phyloP scores from a whole-genome alignment of 441 rosid species.

The Populus hybrid region DNA sequence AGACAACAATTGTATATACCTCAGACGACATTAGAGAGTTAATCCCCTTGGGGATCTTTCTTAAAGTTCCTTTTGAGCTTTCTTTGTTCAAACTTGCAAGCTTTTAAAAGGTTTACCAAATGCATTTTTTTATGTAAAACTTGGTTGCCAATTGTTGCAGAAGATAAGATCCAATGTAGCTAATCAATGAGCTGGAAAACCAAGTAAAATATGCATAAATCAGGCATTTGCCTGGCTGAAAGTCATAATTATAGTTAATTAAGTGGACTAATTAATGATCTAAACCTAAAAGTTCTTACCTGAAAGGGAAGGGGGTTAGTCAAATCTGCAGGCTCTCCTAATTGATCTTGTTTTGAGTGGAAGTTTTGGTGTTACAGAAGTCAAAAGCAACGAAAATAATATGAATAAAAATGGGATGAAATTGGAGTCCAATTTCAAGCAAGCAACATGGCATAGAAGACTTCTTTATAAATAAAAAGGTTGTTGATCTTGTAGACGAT shows the following conservation, averaged over 20 bases:
- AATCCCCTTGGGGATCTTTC: neutral
- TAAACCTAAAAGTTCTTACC: neutral
- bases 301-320: neutral
- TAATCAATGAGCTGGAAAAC: too few species aligned
- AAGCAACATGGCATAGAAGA: too few species aligned
- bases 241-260: neutral
- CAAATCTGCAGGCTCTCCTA: neutral
- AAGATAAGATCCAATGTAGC: too few species aligned
- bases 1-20: neutral
- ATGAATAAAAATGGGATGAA: neutral
- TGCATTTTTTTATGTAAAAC: neutral
- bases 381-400: too few species aligned
- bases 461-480: too few species aligned
- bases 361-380: neutral
- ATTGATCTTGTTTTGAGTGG: neutral
- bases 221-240: neutral
- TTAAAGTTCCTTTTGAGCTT: neutral
- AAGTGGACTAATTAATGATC: neutral
- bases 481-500: too few species aligned
- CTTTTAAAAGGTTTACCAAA: neutral
- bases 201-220: too few species aligned
- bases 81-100: neutral
- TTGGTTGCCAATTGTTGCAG: too few species aligned
- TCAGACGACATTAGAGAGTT: too few species aligned
- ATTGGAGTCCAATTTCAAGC: too few species aligned